phyloP scores from a whole-genome alignment of 2,329 filamentous ascomycete genomes.

The Epicoccum nigrum region DNA sequence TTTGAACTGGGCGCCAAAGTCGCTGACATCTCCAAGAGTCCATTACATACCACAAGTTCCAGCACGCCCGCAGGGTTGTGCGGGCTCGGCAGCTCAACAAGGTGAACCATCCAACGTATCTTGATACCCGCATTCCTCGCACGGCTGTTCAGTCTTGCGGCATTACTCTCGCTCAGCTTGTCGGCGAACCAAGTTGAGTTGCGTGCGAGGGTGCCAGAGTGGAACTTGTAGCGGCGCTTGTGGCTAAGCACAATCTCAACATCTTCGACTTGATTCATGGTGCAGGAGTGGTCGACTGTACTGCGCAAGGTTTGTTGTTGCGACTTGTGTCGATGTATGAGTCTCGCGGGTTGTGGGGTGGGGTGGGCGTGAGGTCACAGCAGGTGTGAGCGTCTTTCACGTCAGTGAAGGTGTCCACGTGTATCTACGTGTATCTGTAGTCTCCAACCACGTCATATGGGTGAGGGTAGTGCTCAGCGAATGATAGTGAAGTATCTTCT shows the following conservation, averaged over 20 bases:
- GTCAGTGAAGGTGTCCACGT: too few relatives aligned
- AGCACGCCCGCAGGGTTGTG: slow-evolving; percentile 32
- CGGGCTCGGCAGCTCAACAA: slow-evolving; percentile 29
- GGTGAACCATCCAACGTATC: slow-evolving; percentile 43
- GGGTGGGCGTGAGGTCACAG: too few relatives aligned
- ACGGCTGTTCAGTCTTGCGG: slow-evolving; percentile 32
- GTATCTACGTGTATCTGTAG: too few relatives aligned
- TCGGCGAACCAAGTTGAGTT: slow-evolving; percentile 39
- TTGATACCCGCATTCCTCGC: slow-evolving; percentile 34
- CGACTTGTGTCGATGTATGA: too few relatives aligned
- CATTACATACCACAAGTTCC: slow-evolving; percentile 31
- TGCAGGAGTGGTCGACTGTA: too few relatives aligned
- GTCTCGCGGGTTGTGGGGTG: too few relatives aligned
- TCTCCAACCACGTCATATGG: too few relatives aligned
- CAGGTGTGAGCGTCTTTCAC: too few relatives aligned
- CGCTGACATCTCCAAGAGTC: not conserved
- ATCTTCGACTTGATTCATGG: slow-evolving; percentile 44
- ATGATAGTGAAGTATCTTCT: too few relatives aligned
- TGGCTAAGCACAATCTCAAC: slow-evolving; percentile 42
- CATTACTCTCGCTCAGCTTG: slow-evolving; percentile 39
- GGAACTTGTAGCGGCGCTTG: slow-evolving; percentile 40
- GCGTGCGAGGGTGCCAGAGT: slow-evolving; percentile 44
- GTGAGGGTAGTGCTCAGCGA: too few relatives aligned
- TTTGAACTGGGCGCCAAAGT: not conserved
- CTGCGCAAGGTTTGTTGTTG: too few relatives aligned